Conservation (phyloP, 2,329 filamentous ascomycete genomes). For the Neonectria magnoliae region DNA sequence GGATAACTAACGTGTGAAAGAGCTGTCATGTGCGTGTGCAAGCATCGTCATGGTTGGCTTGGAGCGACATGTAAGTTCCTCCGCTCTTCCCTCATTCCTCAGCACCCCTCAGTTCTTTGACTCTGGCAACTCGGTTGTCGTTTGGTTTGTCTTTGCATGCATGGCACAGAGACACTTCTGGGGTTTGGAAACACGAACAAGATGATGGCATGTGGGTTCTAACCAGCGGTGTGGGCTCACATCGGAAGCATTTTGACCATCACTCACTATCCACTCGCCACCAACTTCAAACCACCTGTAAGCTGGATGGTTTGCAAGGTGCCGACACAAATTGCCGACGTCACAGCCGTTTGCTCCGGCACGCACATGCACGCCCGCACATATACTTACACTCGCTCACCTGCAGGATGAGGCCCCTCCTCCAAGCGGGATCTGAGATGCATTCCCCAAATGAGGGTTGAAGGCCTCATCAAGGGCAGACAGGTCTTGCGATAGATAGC, state of each 20-base stretch:
- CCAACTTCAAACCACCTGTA: neutral
- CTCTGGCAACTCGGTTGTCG: constrained; percentile 2
- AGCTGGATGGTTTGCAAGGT: constrained; percentile 4
- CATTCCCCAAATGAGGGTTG: neutral
- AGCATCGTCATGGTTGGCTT: neutral
- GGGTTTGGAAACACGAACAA: neutral
- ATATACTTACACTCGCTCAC: neutral
- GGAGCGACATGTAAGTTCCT: neutral
- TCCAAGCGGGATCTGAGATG: neutral
- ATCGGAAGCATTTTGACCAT: neutral
- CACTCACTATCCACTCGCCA: neutral
- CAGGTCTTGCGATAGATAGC: neutral
- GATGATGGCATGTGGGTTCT: neutral
- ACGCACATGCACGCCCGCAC: neutral
- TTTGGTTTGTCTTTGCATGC: constrained; percentile 4
- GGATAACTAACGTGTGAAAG: constrained; percentile 7
- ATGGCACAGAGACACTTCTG: neutral
- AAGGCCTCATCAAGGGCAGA: neutral
- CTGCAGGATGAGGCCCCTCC: constrained; percentile 8
- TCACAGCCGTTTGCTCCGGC: constrained; percentile 2
- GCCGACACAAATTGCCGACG: neutral
- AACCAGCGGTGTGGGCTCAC: constrained; percentile 11
- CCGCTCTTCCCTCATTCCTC: neutral
- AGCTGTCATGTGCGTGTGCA: constrained; percentile 1
- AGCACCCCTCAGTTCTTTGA: neutral